These are phyloP conservation scores for Colletotrichum liaoningense DNA, from an alignment of 2,329 filamentous ascomycete species.

Conservation along the genomic window DNA sequence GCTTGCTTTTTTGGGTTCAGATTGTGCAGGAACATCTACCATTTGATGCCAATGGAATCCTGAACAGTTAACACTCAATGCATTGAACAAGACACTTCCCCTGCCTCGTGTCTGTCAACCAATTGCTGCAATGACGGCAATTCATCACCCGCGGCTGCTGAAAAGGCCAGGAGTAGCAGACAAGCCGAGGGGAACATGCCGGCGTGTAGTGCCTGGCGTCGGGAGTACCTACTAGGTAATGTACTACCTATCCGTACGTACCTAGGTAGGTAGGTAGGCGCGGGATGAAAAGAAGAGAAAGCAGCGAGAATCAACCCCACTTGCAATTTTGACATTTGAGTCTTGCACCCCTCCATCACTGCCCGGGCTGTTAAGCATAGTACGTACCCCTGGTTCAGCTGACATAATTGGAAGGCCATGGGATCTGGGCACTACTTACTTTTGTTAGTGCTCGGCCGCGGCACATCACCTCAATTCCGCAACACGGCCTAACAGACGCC, in stretches of 20 bases:
- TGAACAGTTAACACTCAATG: no score
- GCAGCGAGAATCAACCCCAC: neutral
- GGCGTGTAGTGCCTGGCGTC: no score
- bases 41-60: neutral
- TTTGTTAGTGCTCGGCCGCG: neutral
- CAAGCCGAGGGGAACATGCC: neutral
- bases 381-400: neutral
- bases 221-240: no score
- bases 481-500: neutral
- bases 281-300: neutral
- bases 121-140: neutral
- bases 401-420: neutral
- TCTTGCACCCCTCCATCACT: neutral
- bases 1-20: slow-evolving; percentile 8
- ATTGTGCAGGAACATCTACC: neutral
- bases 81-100: neutral
- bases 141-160: neutral
- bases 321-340: slow-evolving; percentile 14
- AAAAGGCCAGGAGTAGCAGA: neutral
- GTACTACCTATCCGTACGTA: no score
- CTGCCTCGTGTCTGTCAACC: neutral
- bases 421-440: no score
- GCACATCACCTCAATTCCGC: neutral
- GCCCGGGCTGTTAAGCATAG: neutral
- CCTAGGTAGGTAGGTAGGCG: neutral